Evolutionary conservation across 257 asterid genomes (phyloP), one percentile per base, ranked within the genome.

Genomic region (Osmanthus fragrans): DNA sequence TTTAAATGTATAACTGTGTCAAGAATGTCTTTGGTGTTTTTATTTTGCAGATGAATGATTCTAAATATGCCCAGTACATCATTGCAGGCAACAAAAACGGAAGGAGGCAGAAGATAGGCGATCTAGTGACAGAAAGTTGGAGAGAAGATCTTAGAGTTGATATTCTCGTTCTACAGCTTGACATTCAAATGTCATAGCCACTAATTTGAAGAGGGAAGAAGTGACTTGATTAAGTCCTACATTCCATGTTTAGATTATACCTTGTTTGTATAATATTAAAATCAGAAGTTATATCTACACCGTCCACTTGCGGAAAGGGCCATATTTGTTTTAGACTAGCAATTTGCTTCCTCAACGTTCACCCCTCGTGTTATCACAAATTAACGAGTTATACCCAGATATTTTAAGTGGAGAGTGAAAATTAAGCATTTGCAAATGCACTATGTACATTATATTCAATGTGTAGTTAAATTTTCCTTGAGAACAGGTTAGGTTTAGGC

Each of bases 31-130:
- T 16, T 58, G 32, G 0, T 2, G 32, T 58, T 7, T 21, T 23
- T 58, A 25, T 21, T 60, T 9, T 18, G 25, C 68, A 60, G 68
- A 60, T 0, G 5, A 60, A 21, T 60, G 68, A 21, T 60, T 60
- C 68, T 60, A 60, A 60, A 10, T 25, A 60, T 9, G 68, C 33
- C 15, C 3, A 0, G 15, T 60, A 3, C 60, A 42, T 75, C 4
- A 39, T 81, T 72, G 33, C 86, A 89, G 93, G 88, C 90, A 84
- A 82, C 93, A 89, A 23, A 87, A 87, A 75, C 79, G 89, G 77
- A 89, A 82, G 79, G 93, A 89, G 81, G 89, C 88, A 32, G 93
- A 89, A 82, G 89, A 85, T 70, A 87, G 66, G 85, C 88, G 88
- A 70, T 79, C 87, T 45, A 83, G 82, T 79, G 91, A 89, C 73